These are phyloP conservation scores for Hyparrhenia diplandra DNA, from an alignment of 176 grass and related monocot genomes.

Conservation along the genomic window DNA sequence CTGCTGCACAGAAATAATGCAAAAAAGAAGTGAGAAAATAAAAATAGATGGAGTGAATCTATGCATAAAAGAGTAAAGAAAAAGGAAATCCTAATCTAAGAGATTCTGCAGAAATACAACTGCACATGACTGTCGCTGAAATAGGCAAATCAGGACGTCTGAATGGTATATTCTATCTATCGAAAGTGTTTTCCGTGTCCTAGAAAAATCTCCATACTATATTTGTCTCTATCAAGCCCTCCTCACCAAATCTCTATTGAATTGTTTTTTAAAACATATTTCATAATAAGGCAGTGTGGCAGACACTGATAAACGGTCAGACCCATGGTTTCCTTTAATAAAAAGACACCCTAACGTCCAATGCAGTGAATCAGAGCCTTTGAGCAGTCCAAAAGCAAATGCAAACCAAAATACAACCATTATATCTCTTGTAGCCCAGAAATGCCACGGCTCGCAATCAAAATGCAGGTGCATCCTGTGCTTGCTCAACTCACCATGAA, in stretches of 20 bases:
- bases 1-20: not conserved
- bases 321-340: not conserved
- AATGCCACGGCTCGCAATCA: not conserved
- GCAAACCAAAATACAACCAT: not conserved
- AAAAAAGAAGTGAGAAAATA: not conserved
- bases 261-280: not conserved
- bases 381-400: not conserved
- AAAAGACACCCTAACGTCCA: not conserved
- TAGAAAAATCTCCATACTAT: not conserved
- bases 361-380: not conserved
- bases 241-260: not conserved
- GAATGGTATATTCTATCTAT: not conserved
- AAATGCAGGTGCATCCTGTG: not conserved
- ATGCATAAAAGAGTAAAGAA: not conserved
- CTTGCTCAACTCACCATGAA: not conserved
- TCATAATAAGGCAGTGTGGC: not conserved
- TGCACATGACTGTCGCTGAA: not conserved
- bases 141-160: not conserved
- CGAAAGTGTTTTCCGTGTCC: not conserved
- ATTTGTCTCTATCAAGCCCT: not conserved
- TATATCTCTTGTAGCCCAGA: not conserved
- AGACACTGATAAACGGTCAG: not conserved
- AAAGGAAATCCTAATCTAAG: not conserved
- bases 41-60: not conserved
- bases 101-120: not conserved